Conservation (phyloP, 2,329 filamentous ascomycete species). For the Paraphoma chrysanthemicola region DNA sequence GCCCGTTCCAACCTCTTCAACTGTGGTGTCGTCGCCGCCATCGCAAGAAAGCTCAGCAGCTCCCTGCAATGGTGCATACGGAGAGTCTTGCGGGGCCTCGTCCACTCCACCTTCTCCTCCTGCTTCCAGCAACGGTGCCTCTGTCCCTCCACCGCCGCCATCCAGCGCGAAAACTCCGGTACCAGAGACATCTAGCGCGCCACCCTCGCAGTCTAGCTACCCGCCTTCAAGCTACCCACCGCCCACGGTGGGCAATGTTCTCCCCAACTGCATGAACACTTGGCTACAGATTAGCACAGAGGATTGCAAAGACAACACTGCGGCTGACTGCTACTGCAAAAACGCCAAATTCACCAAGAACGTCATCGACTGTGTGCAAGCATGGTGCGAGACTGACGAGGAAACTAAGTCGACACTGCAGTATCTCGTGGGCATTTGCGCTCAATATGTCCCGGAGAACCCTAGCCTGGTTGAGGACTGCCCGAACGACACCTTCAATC, state of each 20-base stretch:
- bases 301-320: constrained; percentile 82
- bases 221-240: constrained; percentile 57
- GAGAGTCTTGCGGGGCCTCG: constrained; percentile 21
- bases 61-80: constrained; percentile 19
- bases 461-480: constrained; percentile 84
- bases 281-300: constrained; percentile 73
- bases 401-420: constrained; percentile 74
- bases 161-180: constrained; percentile 15
- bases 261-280: constrained; percentile 90
- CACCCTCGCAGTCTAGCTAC: constrained; percentile 11
- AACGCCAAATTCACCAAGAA: constrained; percentile 75
- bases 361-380: constrained; percentile 81
- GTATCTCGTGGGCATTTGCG: constrained; percentile 94
- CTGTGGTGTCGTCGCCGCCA: constrained; percentile 6
- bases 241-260: constrained; percentile 57
- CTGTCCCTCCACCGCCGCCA: constrained; percentile 17
- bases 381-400: constrained; percentile 69
- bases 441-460: constrained; percentile 74
- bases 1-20: constrained; percentile 10
- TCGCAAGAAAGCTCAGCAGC: constrained; percentile 9
- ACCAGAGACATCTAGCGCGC: background rate
- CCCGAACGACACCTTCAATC: constrained; percentile 61
- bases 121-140: constrained; percentile 19
- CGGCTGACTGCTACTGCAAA: constrained; percentile 86
- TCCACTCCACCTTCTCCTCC: constrained; percentile 10